Evolutionary conservation across 169 alveolate genomes (phyloP), one percentile per base, ranked within the genome.

Genomic region (Plasmodium gaboni): DNA sequence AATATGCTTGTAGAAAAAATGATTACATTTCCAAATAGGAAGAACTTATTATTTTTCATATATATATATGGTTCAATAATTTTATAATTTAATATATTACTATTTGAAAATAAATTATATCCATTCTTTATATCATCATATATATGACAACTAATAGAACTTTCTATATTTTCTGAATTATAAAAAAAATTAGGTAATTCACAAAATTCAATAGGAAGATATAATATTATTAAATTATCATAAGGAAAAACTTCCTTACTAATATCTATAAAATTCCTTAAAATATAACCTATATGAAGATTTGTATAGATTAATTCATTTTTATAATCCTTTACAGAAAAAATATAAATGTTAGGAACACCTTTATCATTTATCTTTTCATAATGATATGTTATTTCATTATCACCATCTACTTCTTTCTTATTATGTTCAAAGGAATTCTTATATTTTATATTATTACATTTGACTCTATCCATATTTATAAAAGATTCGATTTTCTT

Each of bases 291-390:
- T 3, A 72, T 57, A 42, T 86, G 92, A 7, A 61, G 13, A 46
- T 22, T 86, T 6, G 92, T 51, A 38, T 65, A 48, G 12, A 51
- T 15, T 26, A 86, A 48, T 71, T 86, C 74, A 26, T 46, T 65
- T 57, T 85, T 28, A 15, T 69, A 53, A 51, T 50, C 64, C 51
- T 86, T 70, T 44, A 22, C 1, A 44, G 92, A 24, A 50, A 70
- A 86, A 10, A 61, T 42, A 55, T 24, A 86, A n/a, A 86, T 86
- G n/a, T 86, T 86, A 32, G 92, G 92, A 65, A 86, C 92, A 5
- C 59, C 3, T 60, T 86, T 70, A 15, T 71, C 46, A 13, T 86
- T 86, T 42, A 86, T 50, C 9, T 73, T 60, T 71, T 86, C 76
- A 53, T 60, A 86, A 46, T 86, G 50, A 70, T 38, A 38, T 38